These are phyloP conservation scores for Caloboletus inedulis DNA, from an alignment of 1,284 basidiomycete genomes.

Conservation along the genomic window DNA sequence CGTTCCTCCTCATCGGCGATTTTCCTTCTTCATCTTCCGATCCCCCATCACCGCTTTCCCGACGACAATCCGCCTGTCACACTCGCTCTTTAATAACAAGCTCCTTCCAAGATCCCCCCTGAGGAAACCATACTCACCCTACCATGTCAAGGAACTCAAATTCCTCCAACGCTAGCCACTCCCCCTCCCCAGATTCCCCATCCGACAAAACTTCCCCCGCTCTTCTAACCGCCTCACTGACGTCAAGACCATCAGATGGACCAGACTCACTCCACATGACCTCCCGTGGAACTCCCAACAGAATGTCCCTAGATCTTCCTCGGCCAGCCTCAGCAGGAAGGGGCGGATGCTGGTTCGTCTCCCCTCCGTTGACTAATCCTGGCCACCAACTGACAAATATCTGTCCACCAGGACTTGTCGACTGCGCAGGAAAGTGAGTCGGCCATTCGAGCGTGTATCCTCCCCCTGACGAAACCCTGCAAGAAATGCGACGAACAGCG, in stretches of 20 bases:
- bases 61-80: conserved; percentile 20
- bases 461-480: conserved; percentile 3
- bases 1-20: conserved; percentile 23
- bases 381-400: conserved; percentile 14
- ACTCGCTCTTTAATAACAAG: conserved; percentile 25
- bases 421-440: conserved; percentile 66
- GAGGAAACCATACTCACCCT: conserved; percentile 10
- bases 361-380: not conserved
- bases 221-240: conserved; percentile 38
- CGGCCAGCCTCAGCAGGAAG: conserved; percentile 55
- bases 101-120: conserved; percentile 18
- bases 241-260: conserved; percentile 40
- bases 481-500: conserved; percentile 84
- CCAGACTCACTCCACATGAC: conserved; percentile 38
- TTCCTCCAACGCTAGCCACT: conserved; percentile 42
- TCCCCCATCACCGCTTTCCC: conserved; percentile 23
- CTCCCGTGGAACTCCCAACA: conserved; percentile 47
- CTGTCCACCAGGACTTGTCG: conserved; percentile 65
- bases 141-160: conserved; percentile 29
- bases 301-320: conserved; percentile 49
- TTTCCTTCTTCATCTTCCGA: conserved; percentile 25
- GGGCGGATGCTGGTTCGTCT: conserved; percentile 71
- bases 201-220: conserved; percentile 44
- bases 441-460: not conserved
- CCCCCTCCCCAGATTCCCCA: conserved; percentile 40